A percentile compares a stretch with the other conserved stretches of the same genome.
Conservation (phyloP, 1,284 basidiomycete species). For the Cryptococcus sp. region DNA sequence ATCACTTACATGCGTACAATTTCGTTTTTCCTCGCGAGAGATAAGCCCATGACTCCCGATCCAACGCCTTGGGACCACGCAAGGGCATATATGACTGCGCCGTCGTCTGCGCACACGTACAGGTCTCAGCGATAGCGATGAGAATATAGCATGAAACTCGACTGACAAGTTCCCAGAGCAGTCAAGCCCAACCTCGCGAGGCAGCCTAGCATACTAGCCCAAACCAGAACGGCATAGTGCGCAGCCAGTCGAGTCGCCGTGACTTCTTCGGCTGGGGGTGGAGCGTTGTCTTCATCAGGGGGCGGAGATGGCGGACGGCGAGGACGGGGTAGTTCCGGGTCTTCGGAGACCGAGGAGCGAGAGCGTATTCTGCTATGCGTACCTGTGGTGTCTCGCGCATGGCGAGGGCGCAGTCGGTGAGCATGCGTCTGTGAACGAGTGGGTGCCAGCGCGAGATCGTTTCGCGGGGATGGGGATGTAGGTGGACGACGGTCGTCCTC, state of each 20-base stretch:
- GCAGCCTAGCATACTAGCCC: conserved; percentile 74
- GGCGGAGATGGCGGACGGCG: conserved; percentile 9
- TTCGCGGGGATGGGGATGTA: no score
- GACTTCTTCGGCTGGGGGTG: conserved; percentile 17
- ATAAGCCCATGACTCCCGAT: conserved; percentile 88
- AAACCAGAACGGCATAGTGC: conserved; percentile 65
- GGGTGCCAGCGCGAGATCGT: no score
- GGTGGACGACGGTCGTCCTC: no score
- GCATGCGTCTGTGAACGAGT: no score
- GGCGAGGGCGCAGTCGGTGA: no score
- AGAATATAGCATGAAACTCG: background rate
- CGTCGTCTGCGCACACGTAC: conserved; percentile 50
- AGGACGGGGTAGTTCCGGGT: conserved; percentile 12
- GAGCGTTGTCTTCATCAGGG: conserved; percentile 15
- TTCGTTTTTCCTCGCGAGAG: conserved; percentile 67
- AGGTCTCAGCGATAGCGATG: background rate
- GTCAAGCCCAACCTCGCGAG: conserved; percentile 73
- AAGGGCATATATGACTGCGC: conserved; percentile 75
- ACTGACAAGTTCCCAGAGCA: conserved; percentile 60
- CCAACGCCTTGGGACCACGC: conserved; percentile 87
- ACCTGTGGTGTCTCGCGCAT: no score
- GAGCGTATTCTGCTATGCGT: background rate
- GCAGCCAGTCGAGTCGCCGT: conserved; percentile 30
- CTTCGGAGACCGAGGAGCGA: conserved; percentile 12
- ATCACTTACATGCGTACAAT: conserved; percentile 73